These are phyloP conservation scores for Penicillium tannophilum DNA, from an alignment of 495 filamentous ascomycete species.

Conservation along the genomic window DNA sequence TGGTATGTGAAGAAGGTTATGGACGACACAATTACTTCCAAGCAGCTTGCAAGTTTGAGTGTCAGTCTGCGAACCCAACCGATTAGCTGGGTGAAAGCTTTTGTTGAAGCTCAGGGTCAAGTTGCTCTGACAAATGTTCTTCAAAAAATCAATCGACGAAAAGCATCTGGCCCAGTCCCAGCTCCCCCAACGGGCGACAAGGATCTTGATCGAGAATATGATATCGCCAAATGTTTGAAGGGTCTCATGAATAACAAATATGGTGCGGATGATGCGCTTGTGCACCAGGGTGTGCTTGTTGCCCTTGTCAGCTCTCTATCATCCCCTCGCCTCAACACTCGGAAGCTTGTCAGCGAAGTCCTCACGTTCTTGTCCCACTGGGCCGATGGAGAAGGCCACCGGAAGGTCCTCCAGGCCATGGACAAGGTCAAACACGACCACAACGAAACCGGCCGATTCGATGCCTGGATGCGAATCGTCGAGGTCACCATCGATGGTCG, in stretches of 20 bases:
- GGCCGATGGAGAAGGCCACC: constrained; percentile 90
- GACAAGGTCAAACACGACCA: constrained; percentile 88
- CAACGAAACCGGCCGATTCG: constrained; percentile 93
- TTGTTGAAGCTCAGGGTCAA: constrained; percentile 97
- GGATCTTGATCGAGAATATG: constrained; percentile 92
- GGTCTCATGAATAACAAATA: constrained; percentile 99
- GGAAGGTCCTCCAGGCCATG: constrained; percentile 90
- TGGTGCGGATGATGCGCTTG: constrained; percentile 94
- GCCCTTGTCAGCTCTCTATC: constrained; percentile 85
- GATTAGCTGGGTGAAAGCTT: constrained; percentile 94
- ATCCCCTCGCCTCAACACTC: constrained; percentile 85
- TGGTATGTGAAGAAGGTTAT: constrained; percentile 98
- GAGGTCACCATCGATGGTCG: constrained; percentile 96
- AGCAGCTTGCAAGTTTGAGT: constrained; percentile 86
- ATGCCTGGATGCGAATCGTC: constrained; percentile 98
- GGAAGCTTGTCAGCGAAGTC: constrained; percentile 95
- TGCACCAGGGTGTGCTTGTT: constrained; percentile 85
- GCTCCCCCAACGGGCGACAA: constrained; percentile 72
- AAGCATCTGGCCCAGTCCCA: constrained; percentile 69
- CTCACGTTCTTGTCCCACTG: constrained; percentile 97
- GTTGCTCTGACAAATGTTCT: constrained; percentile 94
- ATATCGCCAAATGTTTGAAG: constrained; percentile 97
- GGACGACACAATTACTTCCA: constrained; percentile 90
- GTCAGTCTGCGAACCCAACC: constrained; percentile 95
- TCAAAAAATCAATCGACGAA: constrained; percentile 85